A percentile compares a stretch with the other conserved stretches of the same genome.
Conservation (phyloP, 73 alveolate genomes). For the Paramecium bursaria region DNA sequence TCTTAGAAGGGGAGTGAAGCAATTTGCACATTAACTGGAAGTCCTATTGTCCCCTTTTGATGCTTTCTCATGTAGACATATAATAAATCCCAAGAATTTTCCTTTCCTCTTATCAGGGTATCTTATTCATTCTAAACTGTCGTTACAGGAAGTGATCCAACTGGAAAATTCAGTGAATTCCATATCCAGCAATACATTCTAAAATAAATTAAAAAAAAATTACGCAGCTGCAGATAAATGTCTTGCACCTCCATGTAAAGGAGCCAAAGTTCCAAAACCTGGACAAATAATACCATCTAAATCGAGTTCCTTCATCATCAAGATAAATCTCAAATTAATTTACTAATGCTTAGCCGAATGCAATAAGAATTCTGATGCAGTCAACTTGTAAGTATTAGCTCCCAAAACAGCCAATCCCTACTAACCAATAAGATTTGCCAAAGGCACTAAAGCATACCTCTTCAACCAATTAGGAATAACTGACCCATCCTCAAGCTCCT, state of each 20-base stretch:
- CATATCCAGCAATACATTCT: constrained; percentile 68
- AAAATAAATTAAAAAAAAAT: background rate
- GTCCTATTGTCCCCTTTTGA: constrained; percentile 75
- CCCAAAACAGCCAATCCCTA: background rate
- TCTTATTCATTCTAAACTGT: constrained; percentile 14
- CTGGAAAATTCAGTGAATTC: constrained; percentile 67
- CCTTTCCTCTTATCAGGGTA: background rate
- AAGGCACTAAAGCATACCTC: background rate
- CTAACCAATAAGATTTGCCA: constrained; percentile 32
- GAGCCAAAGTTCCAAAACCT: constrained; percentile 65
- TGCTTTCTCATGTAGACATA: constrained; percentile 15
- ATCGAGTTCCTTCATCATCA: background rate
- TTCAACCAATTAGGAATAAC: background rate
- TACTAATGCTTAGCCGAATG: background rate
- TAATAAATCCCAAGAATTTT: background rate
- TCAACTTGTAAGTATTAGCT: constrained; percentile 6
- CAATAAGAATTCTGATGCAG: constrained; percentile 5
- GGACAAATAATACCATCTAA: constrained; percentile 73
- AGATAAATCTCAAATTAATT: background rate
- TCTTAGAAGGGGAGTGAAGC: constrained; percentile 73
- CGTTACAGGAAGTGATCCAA: constrained; percentile 49
- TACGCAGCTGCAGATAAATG: constrained; percentile 48
- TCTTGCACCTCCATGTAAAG: constrained; percentile 60
- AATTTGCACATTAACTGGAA: constrained; percentile 82
- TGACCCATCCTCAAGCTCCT: background rate